Conservation (phyloP, 2,329 filamentous ascomycete genomes). For the Gliomastix tumulicola region DNA sequence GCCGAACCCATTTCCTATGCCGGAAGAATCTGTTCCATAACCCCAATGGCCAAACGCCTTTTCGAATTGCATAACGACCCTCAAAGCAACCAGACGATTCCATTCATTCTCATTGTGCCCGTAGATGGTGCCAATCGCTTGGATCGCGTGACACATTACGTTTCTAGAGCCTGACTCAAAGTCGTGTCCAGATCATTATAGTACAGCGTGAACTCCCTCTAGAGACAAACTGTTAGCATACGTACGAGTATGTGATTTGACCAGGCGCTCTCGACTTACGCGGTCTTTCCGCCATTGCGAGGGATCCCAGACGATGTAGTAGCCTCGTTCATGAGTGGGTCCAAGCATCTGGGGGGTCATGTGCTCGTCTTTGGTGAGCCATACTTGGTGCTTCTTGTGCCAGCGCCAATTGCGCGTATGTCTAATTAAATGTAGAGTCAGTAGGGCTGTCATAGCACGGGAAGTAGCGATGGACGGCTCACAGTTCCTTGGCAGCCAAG, state of each 20-base stretch:
- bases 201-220: conserved; percentile 55
- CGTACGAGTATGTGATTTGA: conserved; percentile 9
- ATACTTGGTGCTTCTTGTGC: conserved; percentile 60
- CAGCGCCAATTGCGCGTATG: conserved; percentile 61
- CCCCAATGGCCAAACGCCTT: neutral
- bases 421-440: conserved; percentile 24
- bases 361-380: conserved; percentile 61
- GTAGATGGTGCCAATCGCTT: too few relatives aligned
- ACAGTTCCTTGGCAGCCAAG: conserved; percentile 58
- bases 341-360: conserved; percentile 56
- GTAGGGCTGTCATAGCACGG: too few relatives aligned
- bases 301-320: conserved; percentile 61
- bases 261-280: conserved; percentile 46
- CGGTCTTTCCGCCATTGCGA: conserved; percentile 56
- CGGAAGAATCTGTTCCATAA: neutral
- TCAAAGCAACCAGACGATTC: too few relatives aligned
- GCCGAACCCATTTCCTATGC: neutral
- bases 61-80: too few relatives aligned
- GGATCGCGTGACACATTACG: too few relatives aligned
- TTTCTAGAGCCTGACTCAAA: conserved; percentile 22
- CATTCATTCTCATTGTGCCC: too few relatives aligned
- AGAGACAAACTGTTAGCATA: too few relatives aligned
- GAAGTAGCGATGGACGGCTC: too few relatives aligned
- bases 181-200: conserved; percentile 55
- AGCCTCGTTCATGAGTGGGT: conserved; percentile 54